Conservation (phyloP, 106 monocot species). For the Dendrobium huoshanense region DNA sequence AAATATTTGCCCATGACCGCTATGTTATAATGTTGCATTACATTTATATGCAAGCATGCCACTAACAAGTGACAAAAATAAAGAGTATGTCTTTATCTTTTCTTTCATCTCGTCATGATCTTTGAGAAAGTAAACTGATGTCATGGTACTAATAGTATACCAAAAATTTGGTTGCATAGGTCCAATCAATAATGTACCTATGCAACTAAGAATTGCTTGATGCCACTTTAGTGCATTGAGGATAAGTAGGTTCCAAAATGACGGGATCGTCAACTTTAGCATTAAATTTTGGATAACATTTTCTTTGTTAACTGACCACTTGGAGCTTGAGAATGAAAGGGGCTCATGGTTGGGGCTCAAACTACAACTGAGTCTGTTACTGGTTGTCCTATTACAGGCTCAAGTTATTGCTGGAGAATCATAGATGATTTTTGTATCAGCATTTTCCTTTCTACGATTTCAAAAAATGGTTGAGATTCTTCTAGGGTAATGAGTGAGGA, state of each 20-base stretch:
- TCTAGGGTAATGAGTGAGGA: conserved; percentile 21
- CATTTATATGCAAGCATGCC: neutral
- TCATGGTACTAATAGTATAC: neutral
- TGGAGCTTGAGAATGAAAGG: neutral
- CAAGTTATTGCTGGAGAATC: neutral
- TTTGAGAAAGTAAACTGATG: neutral
- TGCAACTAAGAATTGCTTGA: neutral
- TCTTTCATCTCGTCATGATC: neutral
- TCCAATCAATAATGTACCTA: neutral
- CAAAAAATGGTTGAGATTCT: neutral
- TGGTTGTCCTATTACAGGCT: neutral
- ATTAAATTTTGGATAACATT: neutral
- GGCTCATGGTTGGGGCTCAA: neutral
- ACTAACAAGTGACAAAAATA: conserved; percentile 5
- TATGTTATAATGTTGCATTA: conserved; percentile 17
- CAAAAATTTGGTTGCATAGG: neutral
- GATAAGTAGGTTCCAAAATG: neutral
- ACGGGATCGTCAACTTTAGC: neutral
- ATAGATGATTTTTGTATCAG: neutral
- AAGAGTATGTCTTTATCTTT: neutral
- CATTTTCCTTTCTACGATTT: neutral
- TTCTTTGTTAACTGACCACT: neutral
- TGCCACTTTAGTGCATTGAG: neutral
- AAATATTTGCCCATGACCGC: conserved; percentile 11
- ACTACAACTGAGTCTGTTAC: neutral